Evolutionary conservation across 2,329 filamentous ascomycete species (phyloP), one percentile per base, ranked within the genome.

Genomic region (Ceratocystis eucalypticola): DNA sequence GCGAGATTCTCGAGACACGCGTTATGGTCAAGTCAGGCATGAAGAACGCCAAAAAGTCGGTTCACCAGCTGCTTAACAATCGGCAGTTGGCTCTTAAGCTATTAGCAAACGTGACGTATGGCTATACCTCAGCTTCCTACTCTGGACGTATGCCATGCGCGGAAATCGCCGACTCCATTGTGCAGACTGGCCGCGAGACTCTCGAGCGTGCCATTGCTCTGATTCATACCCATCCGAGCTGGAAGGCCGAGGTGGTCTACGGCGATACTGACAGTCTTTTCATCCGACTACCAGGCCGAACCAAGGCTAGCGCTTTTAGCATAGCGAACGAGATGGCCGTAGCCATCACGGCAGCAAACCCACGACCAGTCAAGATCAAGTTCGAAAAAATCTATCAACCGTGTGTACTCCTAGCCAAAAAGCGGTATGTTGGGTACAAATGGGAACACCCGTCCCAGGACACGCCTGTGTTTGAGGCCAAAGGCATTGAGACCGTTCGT

Each of bases 311-410:
- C 74, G 95, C 95, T 0, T 99, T 99, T 74, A 82, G 87, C 65
- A 91, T 99, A 65, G 95, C 94, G 37, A 85, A 92, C 70, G 93
- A 97, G 73, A 99, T 99, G 69, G 88, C 92, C 44, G 84, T 88
- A 72, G 86, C 87, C 15, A 85, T 99, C 67, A 97, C 94, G 0
- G 83, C 90, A 65, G 88, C 89, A 78, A 99, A 96, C 72, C 95
- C 94, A 1, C 84, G 87, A 0, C 94, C 94, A 0, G 80, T 99
- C 70, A 97, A 96, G 76, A 86, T 99, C 69, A 97, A 97, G 74
- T 96, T 99, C 71, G 94, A 99, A 74, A 99, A 99, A 71, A 93
- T 99, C 1, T 99, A 99, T 75, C 89, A 96, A 69, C 94, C 95
- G 0, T 97, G 93, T 73, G 86, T 97, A 0, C 81, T 99, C 3